phyloP scores from a whole-genome alignment of 2,329 filamentous ascomycete species.

The Xylariomycetidae sp. region DNA sequence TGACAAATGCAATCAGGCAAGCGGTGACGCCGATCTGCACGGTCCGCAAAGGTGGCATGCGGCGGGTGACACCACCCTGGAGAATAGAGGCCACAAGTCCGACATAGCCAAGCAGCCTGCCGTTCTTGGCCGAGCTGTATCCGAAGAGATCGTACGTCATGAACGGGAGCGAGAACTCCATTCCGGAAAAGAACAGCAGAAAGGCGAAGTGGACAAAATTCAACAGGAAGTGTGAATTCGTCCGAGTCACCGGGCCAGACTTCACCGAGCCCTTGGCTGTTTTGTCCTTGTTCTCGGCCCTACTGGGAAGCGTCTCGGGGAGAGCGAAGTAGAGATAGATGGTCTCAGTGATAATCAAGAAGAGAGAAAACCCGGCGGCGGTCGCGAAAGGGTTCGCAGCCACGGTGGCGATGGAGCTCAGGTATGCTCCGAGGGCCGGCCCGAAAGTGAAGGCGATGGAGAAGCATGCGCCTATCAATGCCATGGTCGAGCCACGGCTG shows the following conservation, averaged over 20 bases:
- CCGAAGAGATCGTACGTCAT: conserved; percentile 94
- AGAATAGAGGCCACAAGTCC: conserved; percentile 88
- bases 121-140: conserved; percentile 75
- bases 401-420: conserved; percentile 73
- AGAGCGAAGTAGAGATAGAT: conserved; percentile 78
- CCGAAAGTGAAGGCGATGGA: conserved; percentile 97
- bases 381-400: conserved; percentile 90
- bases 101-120: conserved; percentile 82
- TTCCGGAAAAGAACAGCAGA: conserved; percentile 93
- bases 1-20: conserved; percentile 73
- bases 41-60: conserved; percentile 73
- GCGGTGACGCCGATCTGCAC: conserved; percentile 75
- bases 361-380: conserved; percentile 81
- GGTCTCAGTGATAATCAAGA: conserved; percentile 82
- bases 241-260: conserved; percentile 43
- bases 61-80: conserved; percentile 85
- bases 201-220: conserved; percentile 87
- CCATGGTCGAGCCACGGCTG: conserved; percentile 87
- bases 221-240: conserved; percentile 78
- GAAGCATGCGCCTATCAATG: conserved; percentile 92
- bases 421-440: conserved; percentile 81
- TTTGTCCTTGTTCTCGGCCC: conserved; percentile 30
- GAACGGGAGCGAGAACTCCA: conserved; percentile 97
- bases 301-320: conserved; percentile 76
- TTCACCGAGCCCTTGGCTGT: conserved; percentile 17